Conservation (phyloP, 75 land plant species). For the Picea sitchensis region DNA sequence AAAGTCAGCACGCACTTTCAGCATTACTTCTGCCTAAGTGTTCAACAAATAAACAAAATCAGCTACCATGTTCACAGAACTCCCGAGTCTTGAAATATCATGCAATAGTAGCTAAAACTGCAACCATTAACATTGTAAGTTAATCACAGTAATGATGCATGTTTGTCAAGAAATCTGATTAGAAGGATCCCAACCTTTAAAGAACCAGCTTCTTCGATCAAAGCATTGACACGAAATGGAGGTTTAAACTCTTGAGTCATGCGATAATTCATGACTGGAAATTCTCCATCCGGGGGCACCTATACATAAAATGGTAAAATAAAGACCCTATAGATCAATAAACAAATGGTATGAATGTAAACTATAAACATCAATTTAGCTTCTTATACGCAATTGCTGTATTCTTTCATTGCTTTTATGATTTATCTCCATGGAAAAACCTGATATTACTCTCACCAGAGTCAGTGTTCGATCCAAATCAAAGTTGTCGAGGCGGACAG, state of each 20-base stretch:
- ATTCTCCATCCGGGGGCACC: conserved; percentile 98
- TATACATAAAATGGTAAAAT: conserved; percentile 17
- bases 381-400: neutral
- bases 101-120: neutral
- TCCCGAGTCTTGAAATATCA: neutral
- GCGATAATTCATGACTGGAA: conserved; percentile 95
- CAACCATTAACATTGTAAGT: neutral
- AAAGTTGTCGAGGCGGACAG: conserved; percentile 94
- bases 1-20: conserved; percentile 93
- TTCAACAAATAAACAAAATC: neutral
- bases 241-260: conserved; percentile 97
- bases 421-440: neutral
- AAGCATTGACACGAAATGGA: conserved; percentile 81
- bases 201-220: conserved; percentile 87
- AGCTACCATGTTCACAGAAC: neutral
- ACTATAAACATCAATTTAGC: neutral
- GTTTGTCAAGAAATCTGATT: neutral
- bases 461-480: conserved; percentile 79
- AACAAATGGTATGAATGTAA: conserved; percentile 4
- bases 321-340: neutral
- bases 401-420: neutral
- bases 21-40: conserved; percentile 86
- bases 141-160: neutral
- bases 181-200: conserved; percentile 43
- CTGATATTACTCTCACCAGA: conserved; percentile 51